Evolutionary conservation across 1,284 basidiomycete genomes (phyloP), one percentile per base, ranked within the genome.

Genomic region (Blastosporella zonata): DNA sequence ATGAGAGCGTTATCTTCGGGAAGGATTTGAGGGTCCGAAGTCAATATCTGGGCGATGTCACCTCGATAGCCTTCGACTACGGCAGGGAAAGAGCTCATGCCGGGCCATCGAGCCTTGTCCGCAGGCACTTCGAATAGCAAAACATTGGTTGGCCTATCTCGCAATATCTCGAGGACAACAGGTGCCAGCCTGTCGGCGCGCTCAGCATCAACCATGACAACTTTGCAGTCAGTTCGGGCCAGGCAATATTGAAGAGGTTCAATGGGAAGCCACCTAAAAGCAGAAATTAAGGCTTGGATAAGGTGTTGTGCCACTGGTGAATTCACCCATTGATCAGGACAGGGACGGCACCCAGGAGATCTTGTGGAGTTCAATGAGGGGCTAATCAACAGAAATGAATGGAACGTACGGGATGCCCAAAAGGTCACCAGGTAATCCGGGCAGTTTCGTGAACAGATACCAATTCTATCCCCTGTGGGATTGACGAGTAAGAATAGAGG

Each of bases 1-100:
- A 81, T 73, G 49, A 71, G 75, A 13, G 78, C 79, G 59, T 80
- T 69, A 60, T 85, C 82, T 57, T 86, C 83, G n/a, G 80, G 78
- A 10, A 56, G 25, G 20, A 75, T 65, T 9, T 55, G 51, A 21
- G 48, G 55, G 46, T 55, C 53, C 35, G 36, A 35, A 31, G 57
- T 48, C 21, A 67, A 23, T 22, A 68, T 53, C 31, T 52, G 43
- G 25, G 20, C 21, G 7, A 49, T 47, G 31, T 61, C 53, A 21
- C 56, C 55, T 31, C 39, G 50, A 55, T 67, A 67, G n/a, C 51
- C 45, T 21, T 62, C 48, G 20, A 71, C 47, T 28, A 54, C 54
- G 10, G 60, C 55, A 22, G 63, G 56, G 51, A 69, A 70, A 49
- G 55, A 64, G 25, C 56, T 46, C 64, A 75, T 72, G 21, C 58